Evolutionary conservation across 176 grass and related monocot genomes (phyloP).

Genomic region (Saccharum officinarum): DNA sequence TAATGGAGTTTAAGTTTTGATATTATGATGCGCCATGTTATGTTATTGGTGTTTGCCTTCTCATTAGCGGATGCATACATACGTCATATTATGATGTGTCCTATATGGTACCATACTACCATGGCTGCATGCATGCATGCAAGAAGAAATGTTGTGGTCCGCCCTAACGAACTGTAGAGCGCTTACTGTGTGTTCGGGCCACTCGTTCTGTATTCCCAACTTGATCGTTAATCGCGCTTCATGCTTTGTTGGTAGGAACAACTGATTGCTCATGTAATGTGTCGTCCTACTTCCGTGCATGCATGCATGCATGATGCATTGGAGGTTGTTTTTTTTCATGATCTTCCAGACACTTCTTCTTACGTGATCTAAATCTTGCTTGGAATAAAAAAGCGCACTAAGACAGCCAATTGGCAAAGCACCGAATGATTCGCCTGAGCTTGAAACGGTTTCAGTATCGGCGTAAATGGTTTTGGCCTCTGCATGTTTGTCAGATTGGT

Average conservation of each 20-base stretch:
- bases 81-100: too few species aligned
- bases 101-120: too few species aligned
- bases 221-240: background rate
- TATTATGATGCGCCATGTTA: background rate
- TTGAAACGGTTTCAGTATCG: background rate
- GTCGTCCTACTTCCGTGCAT: too few species aligned
- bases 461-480: background rate
- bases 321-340: background rate
- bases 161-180: background rate
- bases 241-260: background rate
- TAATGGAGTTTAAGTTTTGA: background rate
- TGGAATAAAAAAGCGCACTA: background rate
- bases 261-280: background rate
- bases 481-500: background rate
- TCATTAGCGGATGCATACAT: background rate
- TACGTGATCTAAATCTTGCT: conserved; percentile 2
- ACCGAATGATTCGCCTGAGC: background rate
- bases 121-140: background rate
- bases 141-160: background rate
- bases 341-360: background rate
- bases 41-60: background rate
- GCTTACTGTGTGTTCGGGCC: background rate
- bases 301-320: too few species aligned
- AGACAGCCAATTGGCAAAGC: background rate
- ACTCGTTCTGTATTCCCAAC: background rate